Evolutionary conservation across 176 grass and related monocot genomes (phyloP).

Genomic region (Miscanthus lutarioriparius): DNA sequence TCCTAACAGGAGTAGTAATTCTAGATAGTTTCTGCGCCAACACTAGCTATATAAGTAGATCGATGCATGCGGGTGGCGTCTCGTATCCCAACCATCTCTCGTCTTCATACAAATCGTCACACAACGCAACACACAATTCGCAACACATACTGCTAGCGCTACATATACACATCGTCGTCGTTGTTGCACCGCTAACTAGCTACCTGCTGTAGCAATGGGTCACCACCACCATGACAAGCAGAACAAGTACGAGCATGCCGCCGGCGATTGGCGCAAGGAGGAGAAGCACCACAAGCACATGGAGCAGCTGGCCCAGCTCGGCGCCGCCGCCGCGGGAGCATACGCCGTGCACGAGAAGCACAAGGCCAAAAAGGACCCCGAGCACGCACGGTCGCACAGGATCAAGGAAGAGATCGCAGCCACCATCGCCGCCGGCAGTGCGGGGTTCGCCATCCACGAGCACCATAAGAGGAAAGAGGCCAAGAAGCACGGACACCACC

Average conservation of each 20-base stretch:
- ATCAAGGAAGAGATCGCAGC: constrained; percentile 48
- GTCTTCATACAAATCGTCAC: background rate
- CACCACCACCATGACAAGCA: background rate
- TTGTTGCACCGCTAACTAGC: background rate
- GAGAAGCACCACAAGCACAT: constrained; percentile 57
- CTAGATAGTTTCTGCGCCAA: background rate
- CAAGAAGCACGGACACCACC: constrained; percentile 38
- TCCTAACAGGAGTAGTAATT: background rate
- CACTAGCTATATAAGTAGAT: background rate
- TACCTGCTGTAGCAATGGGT: background rate
- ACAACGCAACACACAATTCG: no score
- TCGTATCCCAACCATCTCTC: background rate
- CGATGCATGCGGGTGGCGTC: background rate
- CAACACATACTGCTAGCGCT: background rate
- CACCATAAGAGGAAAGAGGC: constrained; percentile 52
- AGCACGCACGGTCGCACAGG: constrained; percentile 24
- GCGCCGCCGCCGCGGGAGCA: constrained; percentile 16
- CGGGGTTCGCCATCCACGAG: constrained; percentile 41
- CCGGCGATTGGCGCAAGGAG: constrained; percentile 34
- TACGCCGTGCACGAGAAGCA: constrained; percentile 50
- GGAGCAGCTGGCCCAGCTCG: constrained; percentile 46
- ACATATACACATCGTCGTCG: background rate
- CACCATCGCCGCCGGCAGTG: constrained; percentile 34
- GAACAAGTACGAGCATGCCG: background rate
- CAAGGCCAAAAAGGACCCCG: constrained; percentile 37